phyloP scores from a whole-genome alignment of 1,139 yeast genomes.

The Magnusiomyces paraingens region DNA sequence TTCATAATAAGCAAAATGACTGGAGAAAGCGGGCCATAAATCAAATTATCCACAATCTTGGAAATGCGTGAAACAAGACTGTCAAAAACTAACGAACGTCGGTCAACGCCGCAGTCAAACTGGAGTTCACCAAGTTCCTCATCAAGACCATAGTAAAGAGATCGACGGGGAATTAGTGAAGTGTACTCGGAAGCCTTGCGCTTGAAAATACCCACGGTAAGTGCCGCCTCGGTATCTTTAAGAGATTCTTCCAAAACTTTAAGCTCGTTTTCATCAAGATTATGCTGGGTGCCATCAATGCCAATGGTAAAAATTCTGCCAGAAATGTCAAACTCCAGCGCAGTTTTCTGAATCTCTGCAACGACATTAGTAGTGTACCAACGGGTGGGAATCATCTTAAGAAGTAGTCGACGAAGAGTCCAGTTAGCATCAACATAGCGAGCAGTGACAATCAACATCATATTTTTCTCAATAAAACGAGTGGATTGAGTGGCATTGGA shows the following conservation, averaged over 20 bases:
- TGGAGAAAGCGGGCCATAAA: background rate
- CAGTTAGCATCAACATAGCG: constrained; percentile 15
- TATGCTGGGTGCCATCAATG: background rate
- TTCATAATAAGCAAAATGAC: background rate
- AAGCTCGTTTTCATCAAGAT: background rate
- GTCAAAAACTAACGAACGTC: background rate
- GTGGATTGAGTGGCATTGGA: background rate
- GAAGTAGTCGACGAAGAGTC: constrained; percentile 12
- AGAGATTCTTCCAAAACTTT: background rate
- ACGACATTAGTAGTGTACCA: constrained; percentile 16
- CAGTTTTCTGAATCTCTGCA: constrained; percentile 8
- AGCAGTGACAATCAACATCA: constrained; percentile 14
- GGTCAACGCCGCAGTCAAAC: constrained; percentile 2
- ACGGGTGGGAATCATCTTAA: constrained; percentile 11
- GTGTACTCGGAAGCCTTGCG: background rate
- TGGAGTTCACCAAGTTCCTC: background rate
- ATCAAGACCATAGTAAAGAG: constrained; percentile 4
- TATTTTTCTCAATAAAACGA: background rate
- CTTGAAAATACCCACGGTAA: background rate
- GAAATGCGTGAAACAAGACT: constrained; percentile 1
- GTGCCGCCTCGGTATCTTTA: background rate
- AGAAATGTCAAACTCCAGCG: constrained; percentile 12
- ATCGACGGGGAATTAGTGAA: background rate
- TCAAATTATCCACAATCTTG: background rate
- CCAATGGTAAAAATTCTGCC: constrained; percentile 13